Percentiles rank a stretch among this genome's conserved stretches.
These are phyloP conservation scores for Ophiostoma triangulosporum DNA, from an alignment of 2,329 filamentous ascomycete species.

Conservation along the genomic window DNA sequence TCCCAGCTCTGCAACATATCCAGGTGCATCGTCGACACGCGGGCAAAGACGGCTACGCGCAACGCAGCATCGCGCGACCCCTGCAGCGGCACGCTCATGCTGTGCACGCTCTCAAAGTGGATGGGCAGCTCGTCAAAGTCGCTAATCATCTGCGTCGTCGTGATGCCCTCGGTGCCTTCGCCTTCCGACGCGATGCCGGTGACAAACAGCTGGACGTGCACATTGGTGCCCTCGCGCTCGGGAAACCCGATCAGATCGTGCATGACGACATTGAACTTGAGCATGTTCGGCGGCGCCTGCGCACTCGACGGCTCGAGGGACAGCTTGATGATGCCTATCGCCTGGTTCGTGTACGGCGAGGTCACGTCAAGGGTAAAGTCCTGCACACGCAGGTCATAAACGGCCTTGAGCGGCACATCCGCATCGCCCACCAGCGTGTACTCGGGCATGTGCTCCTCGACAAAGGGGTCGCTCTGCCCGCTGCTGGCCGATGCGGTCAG, in stretches of 20 bases:
- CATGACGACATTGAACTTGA: constrained; percentile 99
- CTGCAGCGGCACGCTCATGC: constrained; percentile 82
- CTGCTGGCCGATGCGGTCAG: constrained; percentile 62
- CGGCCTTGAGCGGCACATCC: constrained; percentile 80
- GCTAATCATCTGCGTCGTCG: constrained; percentile 86
- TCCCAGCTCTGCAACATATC: constrained; percentile 98
- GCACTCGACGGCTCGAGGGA: constrained; percentile 89
- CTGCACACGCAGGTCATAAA: constrained; percentile 89
- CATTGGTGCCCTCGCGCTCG: constrained; percentile 86
- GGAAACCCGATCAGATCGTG: constrained; percentile 90
- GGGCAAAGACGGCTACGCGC: constrained; percentile 81
- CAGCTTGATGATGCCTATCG: constrained; percentile 79
- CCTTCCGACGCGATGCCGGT: constrained; percentile 71
- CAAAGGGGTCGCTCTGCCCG: constrained; percentile 47
- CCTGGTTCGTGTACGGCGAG: constrained; percentile 83
- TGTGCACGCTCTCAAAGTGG: constrained; percentile 94
- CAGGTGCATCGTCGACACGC: constrained; percentile 82
- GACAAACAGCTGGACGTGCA: constrained; percentile 94
- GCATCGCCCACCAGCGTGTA: constrained; percentile 89
- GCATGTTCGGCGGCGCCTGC: constrained; percentile 75
- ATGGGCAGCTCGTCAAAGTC: constrained; percentile 89
- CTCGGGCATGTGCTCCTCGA: constrained; percentile 78
- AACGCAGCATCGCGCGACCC: constrained; percentile 62
- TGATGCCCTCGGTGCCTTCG: constrained; percentile 52
- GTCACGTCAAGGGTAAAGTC: constrained; percentile 85